Percentiles rank a stretch among this genome's conserved stretches.
Evolutionary conservation across 768 basidiomycete genomes (phyloP).

Genomic region (Harrya chromipes): DNA sequence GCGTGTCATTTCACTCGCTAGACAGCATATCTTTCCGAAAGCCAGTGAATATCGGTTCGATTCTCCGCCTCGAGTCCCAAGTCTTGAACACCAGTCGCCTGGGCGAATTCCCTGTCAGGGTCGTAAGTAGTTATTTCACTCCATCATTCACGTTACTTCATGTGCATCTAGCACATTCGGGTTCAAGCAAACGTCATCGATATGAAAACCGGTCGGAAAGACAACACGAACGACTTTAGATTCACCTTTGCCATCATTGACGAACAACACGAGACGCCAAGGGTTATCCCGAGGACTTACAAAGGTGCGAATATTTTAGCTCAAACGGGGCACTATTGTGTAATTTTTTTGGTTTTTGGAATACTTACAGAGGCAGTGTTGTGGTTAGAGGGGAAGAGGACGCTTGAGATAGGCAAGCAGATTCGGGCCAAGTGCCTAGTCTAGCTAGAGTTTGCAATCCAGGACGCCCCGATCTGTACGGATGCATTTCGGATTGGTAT

Average conservation of each 20-base stretch:
- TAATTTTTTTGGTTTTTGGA: constrained; percentile 9
- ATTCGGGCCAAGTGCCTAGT: constrained; percentile 14
- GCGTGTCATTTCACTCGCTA: constrained; percentile 69
- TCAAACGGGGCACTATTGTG: background rate
- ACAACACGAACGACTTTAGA: constrained; percentile 71
- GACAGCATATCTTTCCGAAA: constrained; percentile 77
- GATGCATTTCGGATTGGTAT: too few relatives aligned
- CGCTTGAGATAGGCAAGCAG: constrained; percentile 59
- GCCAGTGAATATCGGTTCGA: constrained; percentile 83
- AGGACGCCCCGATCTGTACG: too few relatives aligned
- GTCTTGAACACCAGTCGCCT: constrained; percentile 53
- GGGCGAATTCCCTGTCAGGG: constrained; percentile 39
- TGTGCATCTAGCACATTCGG: constrained; percentile 54
- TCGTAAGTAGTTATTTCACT: constrained; percentile 43
- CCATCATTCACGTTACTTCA: background rate
- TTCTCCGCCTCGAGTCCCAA: constrained; percentile 68
- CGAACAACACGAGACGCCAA: constrained; percentile 30
- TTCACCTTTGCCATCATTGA: constrained; percentile 66
- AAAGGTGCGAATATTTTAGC: constrained; percentile 40
- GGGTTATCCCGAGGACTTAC: constrained; percentile 69
- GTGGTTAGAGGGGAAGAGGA: constrained; percentile 76
- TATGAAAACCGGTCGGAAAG: constrained; percentile 58
- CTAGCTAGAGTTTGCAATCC: background rate
- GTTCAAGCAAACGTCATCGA: constrained; percentile 74
- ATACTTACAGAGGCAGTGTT: constrained; percentile 67